Evolutionary conservation across 208 protist genomes (phyloP).

Genomic region (Leishmania arabica): DNA sequence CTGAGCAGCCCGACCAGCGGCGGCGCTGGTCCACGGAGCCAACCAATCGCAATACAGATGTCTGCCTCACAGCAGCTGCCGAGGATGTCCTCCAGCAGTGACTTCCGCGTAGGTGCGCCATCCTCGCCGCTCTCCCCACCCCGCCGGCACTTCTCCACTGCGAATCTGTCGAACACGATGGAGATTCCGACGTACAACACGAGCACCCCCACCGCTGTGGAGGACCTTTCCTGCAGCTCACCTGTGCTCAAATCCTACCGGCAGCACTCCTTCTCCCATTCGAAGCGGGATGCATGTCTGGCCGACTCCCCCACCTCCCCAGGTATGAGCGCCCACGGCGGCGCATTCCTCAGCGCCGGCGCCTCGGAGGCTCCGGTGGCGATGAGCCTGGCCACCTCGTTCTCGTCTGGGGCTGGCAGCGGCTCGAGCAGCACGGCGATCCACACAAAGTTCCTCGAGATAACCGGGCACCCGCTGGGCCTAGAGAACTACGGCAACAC

Average conservation of each 20-base stretch:
- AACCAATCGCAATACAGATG: background rate
- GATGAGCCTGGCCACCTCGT: background rate
- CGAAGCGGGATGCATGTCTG: constrained; percentile 16
- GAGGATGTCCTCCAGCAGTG: constrained; percentile 15
- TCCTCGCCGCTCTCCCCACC: constrained; percentile 35
- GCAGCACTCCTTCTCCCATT: constrained; percentile 50
- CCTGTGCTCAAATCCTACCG: constrained; percentile 76
- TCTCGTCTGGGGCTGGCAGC: background rate
- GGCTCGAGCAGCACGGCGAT: constrained; percentile 20
- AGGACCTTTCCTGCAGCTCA: constrained; percentile 41
- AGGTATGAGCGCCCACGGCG: constrained; percentile 11
- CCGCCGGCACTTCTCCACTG: constrained; percentile 25
- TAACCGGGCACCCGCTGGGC: constrained; percentile 72
- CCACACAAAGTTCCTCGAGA: constrained; percentile 75
- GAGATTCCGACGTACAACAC: constrained; percentile 56
- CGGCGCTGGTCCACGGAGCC: constrained; percentile 4
- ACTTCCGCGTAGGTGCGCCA: constrained; percentile 33
- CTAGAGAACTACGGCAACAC: constrained; percentile 93
- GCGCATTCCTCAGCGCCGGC: constrained; percentile 13
- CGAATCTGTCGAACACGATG: constrained; percentile 28
- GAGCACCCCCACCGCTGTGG: constrained; percentile 22
- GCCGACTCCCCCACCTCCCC: constrained; percentile 32
- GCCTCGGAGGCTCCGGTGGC: constrained; percentile 2
- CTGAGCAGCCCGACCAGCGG: background rate
- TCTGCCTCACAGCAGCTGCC: constrained; percentile 10